Percentiles rank a stretch among this genome's conserved stretches.
Evolutionary conservation across 805 yeast species (phyloP).

Genomic region (Lachancea fermentati): DNA sequence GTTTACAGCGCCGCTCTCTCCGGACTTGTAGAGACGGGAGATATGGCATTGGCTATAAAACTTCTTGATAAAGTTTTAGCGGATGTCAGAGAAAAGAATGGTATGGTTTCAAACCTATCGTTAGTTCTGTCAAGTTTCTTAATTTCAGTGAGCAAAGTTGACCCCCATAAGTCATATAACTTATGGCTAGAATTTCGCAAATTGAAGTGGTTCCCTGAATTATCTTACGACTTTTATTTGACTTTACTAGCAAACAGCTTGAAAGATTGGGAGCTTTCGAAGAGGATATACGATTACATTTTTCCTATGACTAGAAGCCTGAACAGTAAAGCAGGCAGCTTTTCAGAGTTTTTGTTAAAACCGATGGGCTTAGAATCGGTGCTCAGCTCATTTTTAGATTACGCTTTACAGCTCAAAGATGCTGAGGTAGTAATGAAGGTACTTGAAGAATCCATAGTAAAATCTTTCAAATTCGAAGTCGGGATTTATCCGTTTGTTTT

Average conservation of each 20-base stretch:
- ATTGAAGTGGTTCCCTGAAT: conserved; percentile 38
- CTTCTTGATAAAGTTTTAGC: conserved; percentile 51
- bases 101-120: conserved; percentile 34
- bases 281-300: conserved; percentile 35
- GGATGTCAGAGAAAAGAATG: conserved; percentile 37
- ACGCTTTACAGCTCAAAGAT: conserved; percentile 27
- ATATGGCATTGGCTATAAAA: conserved; percentile 45
- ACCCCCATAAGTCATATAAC: conserved; percentile 32
- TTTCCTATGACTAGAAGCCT: conserved; percentile 30
- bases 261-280: conserved; percentile 30
- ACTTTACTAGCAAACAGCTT: conserved; percentile 32
- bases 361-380: conserved; percentile 24
- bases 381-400: conserved; percentile 23
- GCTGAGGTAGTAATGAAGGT: conserved; percentile 33
- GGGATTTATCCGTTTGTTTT: conserved; percentile 32
- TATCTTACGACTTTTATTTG: conserved; percentile 35
- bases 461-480: conserved; percentile 28
- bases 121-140: conserved; percentile 42
- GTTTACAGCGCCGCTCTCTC: conserved; percentile 50
- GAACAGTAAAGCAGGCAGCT: conserved; percentile 9
- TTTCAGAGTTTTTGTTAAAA: conserved; percentile 19
- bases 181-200: conserved; percentile 35
- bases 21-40: conserved; percentile 46
- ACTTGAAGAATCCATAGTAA: conserved; percentile 37
- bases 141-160: conserved; percentile 33